Base-by-base conservation (phyloP, 768 basidiomycete genomes). In the Xerocomus potaroensis region DNA sequence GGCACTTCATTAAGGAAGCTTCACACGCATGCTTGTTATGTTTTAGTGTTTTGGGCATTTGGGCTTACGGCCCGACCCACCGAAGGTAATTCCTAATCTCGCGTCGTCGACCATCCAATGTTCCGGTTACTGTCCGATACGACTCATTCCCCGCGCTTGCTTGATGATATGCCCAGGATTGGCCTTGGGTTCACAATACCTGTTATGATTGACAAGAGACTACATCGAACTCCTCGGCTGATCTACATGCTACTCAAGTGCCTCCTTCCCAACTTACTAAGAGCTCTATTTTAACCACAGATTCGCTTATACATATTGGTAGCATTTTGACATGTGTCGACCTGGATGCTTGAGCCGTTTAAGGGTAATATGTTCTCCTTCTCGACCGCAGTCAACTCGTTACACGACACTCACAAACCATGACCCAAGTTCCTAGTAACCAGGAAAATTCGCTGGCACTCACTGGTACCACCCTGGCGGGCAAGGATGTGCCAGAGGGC, bases 181-280 rank as follows among this genome's bases (percentile, higher is more conserved):
- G n/a, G n/a, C n/a, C n/a, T n/a, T n/a, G n/a, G n/a, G n/a, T n/a
- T n/a, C n/a, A n/a, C n/a, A n/a, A n/a, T n/a, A n/a, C n/a, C n/a
- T n/a, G n/a, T n/a, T n/a, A n/a, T n/a, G n/a, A n/a, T 19, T 42
- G 33, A 16, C 31, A 41, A 16, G 11, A 16, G 19, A 18, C 12
- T 21, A 12, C 8, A 33, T 45, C 47, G 49, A 55, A 36, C 12
- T 26, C 5, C 6, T 35, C 51, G 55, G 58, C 49, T 49, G 55
- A 40, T 16, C 15, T 21, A 21, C 14, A 30, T 31, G 15, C 29
- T 3, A 8, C 12, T 40, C 27, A 14, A 43, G 8, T 23, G 8
- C n/a, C 40, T 21, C 40, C 11, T 4, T 19, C 12, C 3, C 26
- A 41, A 29, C 11, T 41, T 18, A 19, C 27, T 15, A 30, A n/a